Evolutionary conservation across 2,329 filamentous ascomycete species (phyloP), one percentile per base, ranked within the genome.

Genomic region (Ophiostoma novo-ulmi): DNA sequence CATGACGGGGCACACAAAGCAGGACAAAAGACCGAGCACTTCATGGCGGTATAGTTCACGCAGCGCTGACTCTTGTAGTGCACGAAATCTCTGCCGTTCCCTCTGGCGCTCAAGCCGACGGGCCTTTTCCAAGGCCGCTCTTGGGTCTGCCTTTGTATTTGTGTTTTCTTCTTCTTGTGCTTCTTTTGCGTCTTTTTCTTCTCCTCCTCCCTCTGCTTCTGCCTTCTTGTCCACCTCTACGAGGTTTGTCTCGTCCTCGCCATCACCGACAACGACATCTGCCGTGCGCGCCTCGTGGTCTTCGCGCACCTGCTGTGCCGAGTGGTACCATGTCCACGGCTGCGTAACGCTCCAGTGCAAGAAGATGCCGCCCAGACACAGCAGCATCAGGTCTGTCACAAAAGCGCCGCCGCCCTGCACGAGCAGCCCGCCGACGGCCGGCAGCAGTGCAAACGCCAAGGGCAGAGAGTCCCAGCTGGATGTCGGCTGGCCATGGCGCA

Each of bases 281-380:
- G 39, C 41, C 2, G 77, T 71, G 61, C 76, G 78, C 20, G 77
- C 75, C 76, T 87, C 82, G 65, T 87, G 84, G 35, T 81, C 80
- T 36, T 85, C 80, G 41, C 87, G 85, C 52, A 90, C 80, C 71
- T 87, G 82, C 76, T 91, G 90, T 0, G 91, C 89, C 1, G 89
- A 87, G 74, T 87, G 84, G 79, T 93, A 93, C 91, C 91, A 93
- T 69, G 87, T 84, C 94, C 94, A 98, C 75, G 94, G 94, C 74
- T 95, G 84, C 70, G 92, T 90, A 63, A 97, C 90, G 67, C 92
- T 94, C 92, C 93, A 97, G 78, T 97, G 94, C 73, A 98, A 82
- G 76, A 97, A 96, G 64, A 97, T 85, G 5, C 90, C 92, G 1
- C 92, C 91, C 73, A 98, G 80, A 2, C 86, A 88, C 41, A 98